phyloP scores from a whole-genome alignment of 1,284 basidiomycete species.

The Takashimella koratensis region DNA sequence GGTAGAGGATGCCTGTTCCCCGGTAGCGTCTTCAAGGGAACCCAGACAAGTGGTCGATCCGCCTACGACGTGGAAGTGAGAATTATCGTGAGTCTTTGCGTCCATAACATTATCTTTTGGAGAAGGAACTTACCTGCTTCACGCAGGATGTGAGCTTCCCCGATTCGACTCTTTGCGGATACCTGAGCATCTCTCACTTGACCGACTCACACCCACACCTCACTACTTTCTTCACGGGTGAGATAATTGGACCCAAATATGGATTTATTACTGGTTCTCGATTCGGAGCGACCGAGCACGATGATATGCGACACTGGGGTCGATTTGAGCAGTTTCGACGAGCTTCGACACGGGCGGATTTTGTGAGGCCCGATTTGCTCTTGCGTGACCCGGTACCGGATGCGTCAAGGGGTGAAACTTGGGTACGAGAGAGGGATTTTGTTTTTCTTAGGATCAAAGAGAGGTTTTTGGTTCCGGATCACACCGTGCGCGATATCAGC shows the following conservation, averaged over 20 bases:
- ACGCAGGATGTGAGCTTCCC: slow-evolving; percentile 75
- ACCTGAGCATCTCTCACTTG: slow-evolving; percentile 79
- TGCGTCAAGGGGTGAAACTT: slow-evolving; percentile 23
- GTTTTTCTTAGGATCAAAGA: slow-evolving; percentile 97
- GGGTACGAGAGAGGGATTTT: slow-evolving; percentile 47
- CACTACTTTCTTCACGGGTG: slow-evolving; percentile 89
- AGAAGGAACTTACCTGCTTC: neutral
- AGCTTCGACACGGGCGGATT: slow-evolving; percentile 54
- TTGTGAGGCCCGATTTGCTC: slow-evolving; percentile 65
- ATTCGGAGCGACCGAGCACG: slow-evolving; percentile 82
- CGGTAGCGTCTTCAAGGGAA: slow-evolving; percentile 70
- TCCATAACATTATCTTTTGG: slow-evolving; percentile 1
- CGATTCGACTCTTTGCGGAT: slow-evolving; percentile 75
- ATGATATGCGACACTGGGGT: slow-evolving; percentile 86
- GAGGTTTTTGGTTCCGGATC: slow-evolving; percentile 88
- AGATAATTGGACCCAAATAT: slow-evolving; percentile 78
- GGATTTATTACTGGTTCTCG: slow-evolving; percentile 73
- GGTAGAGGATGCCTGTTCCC: slow-evolving; percentile 76
- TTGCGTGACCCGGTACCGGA: slow-evolving; percentile 56
- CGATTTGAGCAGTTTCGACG: slow-evolving; percentile 85
- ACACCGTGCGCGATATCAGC: slow-evolving; percentile 87
- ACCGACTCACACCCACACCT: slow-evolving; percentile 87
- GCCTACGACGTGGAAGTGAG: slow-evolving; percentile 80
- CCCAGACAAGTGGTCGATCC: slow-evolving; percentile 76
- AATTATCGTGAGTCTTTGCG: slow-evolving; percentile 61